phyloP scores from a whole-genome alignment of 2,329 filamentous ascomycete genomes.

The Ophiobolus disseminans region DNA sequence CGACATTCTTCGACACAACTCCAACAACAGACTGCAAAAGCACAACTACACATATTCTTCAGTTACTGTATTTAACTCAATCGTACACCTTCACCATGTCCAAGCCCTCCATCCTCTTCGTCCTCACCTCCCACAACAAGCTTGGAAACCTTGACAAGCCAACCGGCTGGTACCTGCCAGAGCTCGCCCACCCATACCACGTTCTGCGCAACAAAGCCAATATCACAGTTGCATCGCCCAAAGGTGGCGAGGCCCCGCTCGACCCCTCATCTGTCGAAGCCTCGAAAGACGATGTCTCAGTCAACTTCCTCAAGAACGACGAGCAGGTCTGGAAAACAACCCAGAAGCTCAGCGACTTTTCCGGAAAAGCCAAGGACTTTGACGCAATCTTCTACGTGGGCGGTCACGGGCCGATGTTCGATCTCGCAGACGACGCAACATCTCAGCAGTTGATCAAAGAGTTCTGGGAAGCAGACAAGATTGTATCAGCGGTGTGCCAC shows the following conservation, averaged over 20 bases:
- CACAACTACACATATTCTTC: no score
- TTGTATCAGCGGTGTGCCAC: conserved; percentile 73
- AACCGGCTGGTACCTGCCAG: conserved; percentile 73
- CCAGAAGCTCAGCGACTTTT: conserved; percentile 61
- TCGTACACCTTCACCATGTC: conserved; percentile 13
- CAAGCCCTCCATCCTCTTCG: conserved; percentile 69
- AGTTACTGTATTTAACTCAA: no score
- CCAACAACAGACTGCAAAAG: no score
- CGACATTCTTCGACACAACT: no score
- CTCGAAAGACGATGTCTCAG: conserved; percentile 57
- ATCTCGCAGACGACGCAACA: conserved; percentile 65
- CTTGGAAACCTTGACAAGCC: conserved; percentile 55
- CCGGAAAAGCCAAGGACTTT: conserved; percentile 66
- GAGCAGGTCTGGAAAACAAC: conserved; percentile 70
- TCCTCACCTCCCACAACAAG: conserved; percentile 69
- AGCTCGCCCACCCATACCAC: conserved; percentile 50
- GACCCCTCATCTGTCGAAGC: conserved; percentile 47
- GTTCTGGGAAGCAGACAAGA: conserved; percentile 67
- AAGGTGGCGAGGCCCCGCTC: conserved; percentile 48
- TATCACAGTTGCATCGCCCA: conserved; percentile 50
- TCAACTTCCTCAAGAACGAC: conserved; percentile 58
- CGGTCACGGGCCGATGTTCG: conserved; percentile 71
- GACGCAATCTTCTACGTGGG: conserved; percentile 67
- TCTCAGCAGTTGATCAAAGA: conserved; percentile 67
- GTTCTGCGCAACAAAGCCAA: conserved; percentile 46